Conservation (phyloP, 129 eudicot genomes). For the Flaveria robusta region DNA sequence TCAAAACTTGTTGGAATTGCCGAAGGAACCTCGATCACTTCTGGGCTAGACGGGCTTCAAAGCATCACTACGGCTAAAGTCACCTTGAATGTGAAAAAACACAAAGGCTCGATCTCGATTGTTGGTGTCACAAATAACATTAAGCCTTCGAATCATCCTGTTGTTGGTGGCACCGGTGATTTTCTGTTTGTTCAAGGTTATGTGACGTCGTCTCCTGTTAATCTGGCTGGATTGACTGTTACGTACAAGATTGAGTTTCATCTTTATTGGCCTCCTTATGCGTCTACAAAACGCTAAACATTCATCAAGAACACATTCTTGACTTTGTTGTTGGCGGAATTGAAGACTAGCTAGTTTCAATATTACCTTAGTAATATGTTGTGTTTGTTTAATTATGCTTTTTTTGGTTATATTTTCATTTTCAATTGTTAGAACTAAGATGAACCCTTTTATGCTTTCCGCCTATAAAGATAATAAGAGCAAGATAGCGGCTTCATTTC, state of each 20-base stretch:
- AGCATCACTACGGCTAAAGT: conserved; percentile 43
- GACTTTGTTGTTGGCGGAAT: background rate
- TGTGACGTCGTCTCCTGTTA: conserved; percentile 54
- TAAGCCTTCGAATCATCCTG: conserved; percentile 52
- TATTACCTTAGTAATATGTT: background rate
- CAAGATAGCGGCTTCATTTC: background rate
- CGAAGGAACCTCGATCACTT: conserved; percentile 51
- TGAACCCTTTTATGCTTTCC: background rate
- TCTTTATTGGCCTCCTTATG: conserved; percentile 65
- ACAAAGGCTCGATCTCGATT: conserved; percentile 51
- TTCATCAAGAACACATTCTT: conserved; percentile 19
- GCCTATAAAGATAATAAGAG: background rate
- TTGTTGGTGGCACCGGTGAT: conserved; percentile 69
- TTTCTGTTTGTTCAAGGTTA: conserved; percentile 63
- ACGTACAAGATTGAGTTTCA: conserved; percentile 57
- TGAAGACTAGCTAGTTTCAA: conserved; percentile 1
- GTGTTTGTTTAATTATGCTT: conserved; percentile 2
- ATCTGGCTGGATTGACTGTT: conserved; percentile 39
- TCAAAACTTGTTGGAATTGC: conserved; percentile 47
- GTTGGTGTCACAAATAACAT: conserved; percentile 48
- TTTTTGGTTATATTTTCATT: background rate
- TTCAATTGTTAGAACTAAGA: conserved; percentile 3
- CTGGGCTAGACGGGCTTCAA: conserved; percentile 58
- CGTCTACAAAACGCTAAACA: conserved; percentile 27
- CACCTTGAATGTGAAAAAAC: conserved; percentile 39